A percentile compares a stretch with the other conserved stretches of the same genome.
phyloP scores from a whole-genome alignment of 257 asterid genomes.

The Solanum virginianum region DNA sequence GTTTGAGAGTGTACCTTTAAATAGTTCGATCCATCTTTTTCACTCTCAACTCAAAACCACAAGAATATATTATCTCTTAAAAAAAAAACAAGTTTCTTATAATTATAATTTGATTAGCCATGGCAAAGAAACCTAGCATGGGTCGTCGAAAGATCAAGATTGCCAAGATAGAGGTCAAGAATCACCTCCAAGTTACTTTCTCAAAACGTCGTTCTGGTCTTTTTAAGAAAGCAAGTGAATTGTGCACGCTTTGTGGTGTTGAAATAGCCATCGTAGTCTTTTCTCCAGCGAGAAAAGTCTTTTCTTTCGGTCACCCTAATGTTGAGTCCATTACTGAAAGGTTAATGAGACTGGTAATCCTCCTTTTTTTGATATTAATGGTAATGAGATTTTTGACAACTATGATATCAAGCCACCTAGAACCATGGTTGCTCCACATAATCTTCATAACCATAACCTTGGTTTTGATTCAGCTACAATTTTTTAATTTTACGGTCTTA shows the following conservation, averaged over 20 bases:
- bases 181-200: conserved; percentile 63
- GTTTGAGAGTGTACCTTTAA: not conserved
- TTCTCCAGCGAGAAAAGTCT: conserved; percentile 70
- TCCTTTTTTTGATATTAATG: conserved; percentile 4
- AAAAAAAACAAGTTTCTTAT: not conserved
- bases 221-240: conserved; percentile 69
- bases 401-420: conserved; percentile 38
- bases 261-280: conserved; percentile 58
- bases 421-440: not conserved
- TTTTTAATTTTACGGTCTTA: conserved; percentile 12
- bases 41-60: not conserved
- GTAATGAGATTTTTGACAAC: conserved; percentile 10
- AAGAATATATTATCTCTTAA: not conserved
- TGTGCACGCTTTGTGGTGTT: conserved; percentile 57
- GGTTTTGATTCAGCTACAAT: conserved; percentile 33
- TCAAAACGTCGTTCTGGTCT: conserved; percentile 62
- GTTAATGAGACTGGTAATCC: conserved; percentile 1
- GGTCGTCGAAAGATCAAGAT: conserved; percentile 74
- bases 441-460: conserved; percentile 5
- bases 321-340: conserved; percentile 44
- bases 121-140: conserved; percentile 57
- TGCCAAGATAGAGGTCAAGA: conserved; percentile 58
- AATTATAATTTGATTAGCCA: not conserved
- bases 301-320: conserved; percentile 65
- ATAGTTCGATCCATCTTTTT: not conserved